Conservation (phyloP, 2,329 filamentous ascomycete species). For the Aspergillus fumigatus region DNA sequence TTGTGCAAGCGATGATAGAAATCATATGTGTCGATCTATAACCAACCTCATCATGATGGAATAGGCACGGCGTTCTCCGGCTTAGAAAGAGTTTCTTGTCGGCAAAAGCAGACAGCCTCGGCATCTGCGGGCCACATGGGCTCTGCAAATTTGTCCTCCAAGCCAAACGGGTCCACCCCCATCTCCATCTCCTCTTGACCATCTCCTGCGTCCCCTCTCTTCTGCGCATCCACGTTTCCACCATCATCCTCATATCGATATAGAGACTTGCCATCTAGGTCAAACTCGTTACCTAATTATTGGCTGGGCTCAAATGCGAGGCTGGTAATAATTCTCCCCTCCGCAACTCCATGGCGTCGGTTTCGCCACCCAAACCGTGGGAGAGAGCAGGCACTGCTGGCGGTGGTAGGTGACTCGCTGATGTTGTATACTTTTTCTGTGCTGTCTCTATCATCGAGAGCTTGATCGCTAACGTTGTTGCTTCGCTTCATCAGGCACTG, state of each 20-base stretch:
- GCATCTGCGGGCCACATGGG: constrained; percentile 18
- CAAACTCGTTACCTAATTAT: constrained; percentile 1
- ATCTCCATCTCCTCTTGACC: constrained; percentile 10
- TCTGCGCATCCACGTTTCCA: background rate
- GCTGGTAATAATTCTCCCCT: constrained; percentile 18
- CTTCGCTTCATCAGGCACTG: constrained; percentile 16
- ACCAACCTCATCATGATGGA: background rate
- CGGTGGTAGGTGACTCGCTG: constrained; percentile 45
- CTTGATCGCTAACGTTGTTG: background rate
- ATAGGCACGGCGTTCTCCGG: background rate
- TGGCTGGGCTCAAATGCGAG: constrained; percentile 22
- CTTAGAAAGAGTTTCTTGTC: constrained; percentile 5
- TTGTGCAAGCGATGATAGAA: background rate
- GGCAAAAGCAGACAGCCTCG: constrained; percentile 14
- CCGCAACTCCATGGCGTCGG: constrained; percentile 48
- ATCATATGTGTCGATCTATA: background rate
- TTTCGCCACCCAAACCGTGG: constrained; percentile 96
- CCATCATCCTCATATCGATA: background rate
- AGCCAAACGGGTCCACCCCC: constrained; percentile 12
- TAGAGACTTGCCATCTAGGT: background rate
- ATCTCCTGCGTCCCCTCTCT: constrained; percentile 10
- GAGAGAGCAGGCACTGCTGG: constrained; percentile 66
- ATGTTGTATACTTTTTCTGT: constrained; percentile 3
- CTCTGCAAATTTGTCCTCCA: constrained; percentile 4
- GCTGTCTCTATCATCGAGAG: background rate